Evolutionary conservation across 805 yeast genomes (phyloP), one percentile per base, ranked within the genome.

Genomic region (Yamadazyma paraphyllophila): DNA sequence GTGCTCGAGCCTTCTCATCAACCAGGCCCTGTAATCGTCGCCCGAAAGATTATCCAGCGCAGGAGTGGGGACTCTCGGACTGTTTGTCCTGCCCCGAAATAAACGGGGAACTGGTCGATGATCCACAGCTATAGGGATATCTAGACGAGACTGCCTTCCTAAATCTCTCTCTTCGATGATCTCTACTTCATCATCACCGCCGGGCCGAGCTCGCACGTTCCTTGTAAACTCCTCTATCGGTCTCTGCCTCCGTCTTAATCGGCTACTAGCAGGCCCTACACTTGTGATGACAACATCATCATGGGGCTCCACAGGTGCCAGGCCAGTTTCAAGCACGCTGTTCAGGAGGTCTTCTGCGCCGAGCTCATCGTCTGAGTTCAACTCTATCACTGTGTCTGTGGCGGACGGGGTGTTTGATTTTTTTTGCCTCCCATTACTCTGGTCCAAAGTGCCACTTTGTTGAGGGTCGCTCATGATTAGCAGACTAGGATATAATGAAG

Each of bases 251-350:
- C 40, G 26, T 6, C 13, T n/a, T 20, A 20, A 20, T 20, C 24
- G 6, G 29, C 16, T 37, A 25, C 25, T 25, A 6, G 37, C 44
- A 8, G 44, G 44, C 3, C 12, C 33, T 16, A 27, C 36, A n/a
- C 30, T 24, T 2, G 58, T 56, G 25, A 57, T 56, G 42, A 56
- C 54, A 10, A 58, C 44, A 31, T 58, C 62, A 36, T 55, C 60
- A 29, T 41, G 24, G 24, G 3, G 24, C 24, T 20, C 24, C 6
- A 6, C 3, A 20, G 24, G 24, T 20, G 3, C 6, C 24, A 20
- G 24, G 24, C 31, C 31, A 4, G 13, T 7, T 29, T 29, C 31
- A 7, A 29, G 4, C 31, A 29, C 31, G 31, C 31, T 29, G 13
- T 29, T n/a, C 13, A 10, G 31, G 7, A 11, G 8, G 31, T 29